Percentiles rank a stretch among this genome's conserved stretches.
phyloP scores from a whole-genome alignment of 2,329 filamentous ascomycete species.

The Penicillium paneum region DNA sequence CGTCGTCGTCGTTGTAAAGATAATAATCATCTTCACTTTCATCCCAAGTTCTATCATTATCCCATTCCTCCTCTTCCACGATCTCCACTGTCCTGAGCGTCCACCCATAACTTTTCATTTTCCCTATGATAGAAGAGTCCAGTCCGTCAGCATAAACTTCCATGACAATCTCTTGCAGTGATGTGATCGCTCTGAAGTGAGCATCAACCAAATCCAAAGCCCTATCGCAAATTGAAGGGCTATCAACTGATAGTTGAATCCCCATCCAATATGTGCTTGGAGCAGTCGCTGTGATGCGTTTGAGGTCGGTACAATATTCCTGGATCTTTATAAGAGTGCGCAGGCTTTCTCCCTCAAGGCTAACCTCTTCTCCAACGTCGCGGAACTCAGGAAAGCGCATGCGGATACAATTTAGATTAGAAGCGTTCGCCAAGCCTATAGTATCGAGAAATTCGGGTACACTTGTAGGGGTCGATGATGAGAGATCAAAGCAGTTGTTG shows the following conservation, averaged over 20 bases:
- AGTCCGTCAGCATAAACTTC: conserved; percentile 16
- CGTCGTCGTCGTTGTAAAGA: not conserved
- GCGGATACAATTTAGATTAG: conserved; percentile 1
- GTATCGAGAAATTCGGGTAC: not conserved
- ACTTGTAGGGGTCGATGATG: not conserved
- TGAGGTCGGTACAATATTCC: not conserved
- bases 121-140: conserved; percentile 12
- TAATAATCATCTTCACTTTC: not conserved
- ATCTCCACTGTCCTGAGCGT: conserved; percentile 13
- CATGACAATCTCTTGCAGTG: conserved; percentile 23
- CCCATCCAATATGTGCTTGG: not conserved
- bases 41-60: not conserved
- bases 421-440: not conserved
- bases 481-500: conserved; percentile 1
- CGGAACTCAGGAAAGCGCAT: not conserved
- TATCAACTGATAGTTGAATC: not conserved
- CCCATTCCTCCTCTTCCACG: too few relatives aligned
- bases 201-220: conserved; percentile 17
- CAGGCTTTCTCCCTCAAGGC: not conserved
- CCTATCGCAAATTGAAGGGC: not conserved
- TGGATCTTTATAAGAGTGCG: not conserved
- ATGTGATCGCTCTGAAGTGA: conserved; percentile 22
- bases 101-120: conserved; percentile 24
- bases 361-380: not conserved
- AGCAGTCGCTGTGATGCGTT: not conserved